phyloP scores from a whole-genome alignment of 2,329 filamentous ascomycete species.

The Penicillium glabrum region DNA sequence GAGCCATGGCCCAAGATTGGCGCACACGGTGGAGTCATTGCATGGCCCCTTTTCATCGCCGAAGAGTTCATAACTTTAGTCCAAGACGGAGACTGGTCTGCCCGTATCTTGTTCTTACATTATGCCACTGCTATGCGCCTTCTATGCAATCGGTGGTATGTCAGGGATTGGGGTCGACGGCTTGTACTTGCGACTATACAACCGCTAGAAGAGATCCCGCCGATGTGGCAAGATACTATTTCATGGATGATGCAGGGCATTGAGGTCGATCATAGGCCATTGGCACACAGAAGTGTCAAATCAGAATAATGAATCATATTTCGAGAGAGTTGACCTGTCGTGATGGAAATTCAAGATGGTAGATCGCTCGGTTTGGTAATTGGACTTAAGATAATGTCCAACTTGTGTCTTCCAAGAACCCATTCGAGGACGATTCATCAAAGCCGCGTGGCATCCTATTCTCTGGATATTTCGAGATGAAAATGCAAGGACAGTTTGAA shows the following conservation, averaged over 20 bases:
- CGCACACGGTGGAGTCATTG: conserved; percentile 29
- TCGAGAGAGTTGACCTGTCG: background rate
- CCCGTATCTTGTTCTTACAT: conserved; percentile 31
- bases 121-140: conserved; percentile 33
- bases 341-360: background rate
- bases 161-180: conserved; percentile 32
- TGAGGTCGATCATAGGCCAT: conserved; percentile 11
- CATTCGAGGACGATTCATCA: too few species aligned
- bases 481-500: too few species aligned
- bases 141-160: conserved; percentile 34
- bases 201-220: conserved; percentile 24
- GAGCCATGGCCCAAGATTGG: conserved; percentile 30
- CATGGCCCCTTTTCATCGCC: conserved; percentile 31
- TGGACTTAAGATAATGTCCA: too few species aligned
- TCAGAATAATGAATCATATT: background rate
- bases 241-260: conserved; percentile 28
- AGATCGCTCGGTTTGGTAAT: background rate
- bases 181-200: conserved; percentile 30
- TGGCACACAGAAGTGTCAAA: background rate
- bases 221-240: conserved; percentile 28
- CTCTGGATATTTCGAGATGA: too few species aligned
- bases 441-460: too few species aligned
- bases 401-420: too few species aligned
- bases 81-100: conserved; percentile 31
- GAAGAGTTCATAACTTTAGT: conserved; percentile 26